Conservation (phyloP, 2,329 filamentous ascomycete genomes). For the Lachnellula cervina region DNA sequence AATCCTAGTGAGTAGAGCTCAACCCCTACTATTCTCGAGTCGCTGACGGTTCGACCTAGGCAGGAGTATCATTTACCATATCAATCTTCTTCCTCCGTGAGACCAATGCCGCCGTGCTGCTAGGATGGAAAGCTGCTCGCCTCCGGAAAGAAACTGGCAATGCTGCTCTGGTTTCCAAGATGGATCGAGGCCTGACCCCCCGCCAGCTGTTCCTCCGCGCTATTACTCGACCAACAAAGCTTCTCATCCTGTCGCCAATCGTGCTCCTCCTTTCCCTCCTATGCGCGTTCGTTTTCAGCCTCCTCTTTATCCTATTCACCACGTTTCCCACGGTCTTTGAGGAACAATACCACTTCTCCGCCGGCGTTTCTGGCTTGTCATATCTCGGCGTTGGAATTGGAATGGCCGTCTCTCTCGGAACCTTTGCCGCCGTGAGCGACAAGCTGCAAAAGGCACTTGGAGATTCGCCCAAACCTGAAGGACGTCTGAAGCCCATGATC, state of each 20-base stretch:
- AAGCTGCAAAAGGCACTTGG: slow-evolving; percentile 34
- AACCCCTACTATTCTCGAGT: slow-evolving; percentile 6
- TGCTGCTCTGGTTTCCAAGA: slow-evolving; percentile 40
- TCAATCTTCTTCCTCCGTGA: slow-evolving; percentile 32
- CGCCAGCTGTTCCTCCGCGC: slow-evolving; percentile 31
- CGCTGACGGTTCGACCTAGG: slow-evolving; percentile 20
- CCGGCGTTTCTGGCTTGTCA: slow-evolving; percentile 31
- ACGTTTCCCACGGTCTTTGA: slow-evolving; percentile 14
- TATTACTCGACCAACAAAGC: slow-evolving; percentile 36
- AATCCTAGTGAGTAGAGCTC: slow-evolving; percentile 29
- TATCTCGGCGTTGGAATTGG: slow-evolving; percentile 35
- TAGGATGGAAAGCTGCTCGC: slow-evolving; percentile 37
- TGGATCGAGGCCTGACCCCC: slow-evolving; percentile 27
- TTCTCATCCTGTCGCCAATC: slow-evolving; percentile 34
- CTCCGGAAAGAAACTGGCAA: slow-evolving; percentile 50
- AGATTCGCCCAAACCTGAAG: slow-evolving; percentile 31
- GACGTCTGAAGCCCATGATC: slow-evolving; percentile 39
- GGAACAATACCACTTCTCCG: slow-evolving; percentile 30
- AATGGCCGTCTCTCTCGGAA: slow-evolving; percentile 19
- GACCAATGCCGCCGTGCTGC: slow-evolving; percentile 43
- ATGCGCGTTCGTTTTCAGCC: slow-evolving; percentile 41
- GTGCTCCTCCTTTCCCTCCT: slow-evolving; percentile 41
- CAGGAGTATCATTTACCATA: slow-evolving; percentile 27
- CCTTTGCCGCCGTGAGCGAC: slow-evolving; percentile 23
- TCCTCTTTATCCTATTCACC: slow-evolving; percentile 15